Base-by-base conservation (phyloP, 352 stramenopile genomes). In the Pythium rhizo-oryzae region DNA sequence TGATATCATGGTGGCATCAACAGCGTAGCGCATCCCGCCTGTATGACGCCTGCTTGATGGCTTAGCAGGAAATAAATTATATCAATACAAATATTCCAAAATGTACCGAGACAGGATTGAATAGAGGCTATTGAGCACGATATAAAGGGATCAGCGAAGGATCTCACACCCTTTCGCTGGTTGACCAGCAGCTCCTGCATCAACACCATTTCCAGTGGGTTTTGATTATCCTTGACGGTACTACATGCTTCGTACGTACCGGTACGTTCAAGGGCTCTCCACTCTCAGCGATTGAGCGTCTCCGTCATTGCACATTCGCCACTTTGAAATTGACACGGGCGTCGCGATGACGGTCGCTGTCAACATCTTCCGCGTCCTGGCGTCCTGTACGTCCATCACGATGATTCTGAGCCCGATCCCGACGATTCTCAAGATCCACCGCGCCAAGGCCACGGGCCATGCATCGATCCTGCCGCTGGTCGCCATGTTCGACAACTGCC, bases 371-470 rank as follows among this genome's bases (percentile, higher is more conserved):
- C 62, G 70, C 46, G 65, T 66, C 9, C 43, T 81, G 30, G 67
- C 74, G 1, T 70, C 74, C 24, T 76, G 67, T 44, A 72, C 71
- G 4, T 66, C 71, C 46, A 70, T 53, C 4, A 56, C 70, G 46
- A 83, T 83, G 74, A 72, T 82, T 51, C 50, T 78, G 25, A 85
- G 78, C n/a, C 78, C 76, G 19, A 72, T 74, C 39, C 65, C 74
- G 24, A 44, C 73, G 0, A 76, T 85, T 25, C 66, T 65, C n/a
- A 72, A 65, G 0, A 68, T 80, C 53, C 59, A 68, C 58, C 73
- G 80, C 53, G 69, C 77, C 51, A 65, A 77, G 46, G 58, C 75
- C 33, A 73, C 73, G 13, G 78, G 76, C 4, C 67, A 70, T 51
- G 76, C 76, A 16, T 85, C 78, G 21, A 72, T 85, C 49, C 70